Conservation (phyloP, 495 filamentous ascomycete species). For the Penicillium cataractarum region DNA sequence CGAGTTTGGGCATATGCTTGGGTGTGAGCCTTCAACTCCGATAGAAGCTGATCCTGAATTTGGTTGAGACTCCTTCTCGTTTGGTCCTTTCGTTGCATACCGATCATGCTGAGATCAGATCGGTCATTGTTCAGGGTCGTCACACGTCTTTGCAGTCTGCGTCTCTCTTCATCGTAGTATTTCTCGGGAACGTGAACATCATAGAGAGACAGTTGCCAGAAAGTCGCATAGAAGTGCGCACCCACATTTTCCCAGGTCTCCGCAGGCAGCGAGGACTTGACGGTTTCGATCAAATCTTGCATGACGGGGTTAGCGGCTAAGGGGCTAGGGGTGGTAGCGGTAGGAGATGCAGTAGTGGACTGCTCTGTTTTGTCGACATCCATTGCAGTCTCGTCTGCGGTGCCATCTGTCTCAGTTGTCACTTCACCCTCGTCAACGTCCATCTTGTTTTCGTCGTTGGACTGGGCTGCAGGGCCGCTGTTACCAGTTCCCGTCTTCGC, state of each 20-base stretch:
- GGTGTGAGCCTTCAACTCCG: slow-evolving; percentile 72
- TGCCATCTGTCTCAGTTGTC: slow-evolving; percentile 19
- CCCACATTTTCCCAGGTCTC: slow-evolving; percentile 69
- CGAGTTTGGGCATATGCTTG: slow-evolving; percentile 64
- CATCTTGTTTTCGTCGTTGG: slow-evolving; percentile 35
- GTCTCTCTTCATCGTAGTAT: slow-evolving; percentile 74
- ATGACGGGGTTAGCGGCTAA: slow-evolving; percentile 73
- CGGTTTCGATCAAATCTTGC: slow-evolving; percentile 69
- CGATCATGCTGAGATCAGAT: slow-evolving; percentile 66
- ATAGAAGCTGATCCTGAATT: slow-evolving; percentile 61
- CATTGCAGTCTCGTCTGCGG: slow-evolving; percentile 31
- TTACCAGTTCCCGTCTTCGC: slow-evolving; percentile 25
- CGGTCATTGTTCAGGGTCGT: slow-evolving; percentile 68
- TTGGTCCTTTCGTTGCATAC: slow-evolving; percentile 63
- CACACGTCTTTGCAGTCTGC: slow-evolving; percentile 62
- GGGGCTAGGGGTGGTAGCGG: slow-evolving; percentile 17
- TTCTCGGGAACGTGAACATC: slow-evolving; percentile 75
- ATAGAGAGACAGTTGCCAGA: slow-evolving; percentile 86
- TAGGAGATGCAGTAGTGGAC: slow-evolving; percentile 7
- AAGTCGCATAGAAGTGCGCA: slow-evolving; percentile 81
- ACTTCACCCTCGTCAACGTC: slow-evolving; percentile 38
- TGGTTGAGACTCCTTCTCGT: slow-evolving; percentile 63
- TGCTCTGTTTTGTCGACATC: slow-evolving; percentile 44
- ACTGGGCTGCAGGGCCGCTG: slow-evolving; percentile 25
- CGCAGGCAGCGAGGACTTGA: slow-evolving; percentile 62